Evolutionary conservation across 2,329 filamentous ascomycete species (phyloP), one percentile per base, ranked within the genome.

Genomic region (Cladosporium sp.): DNA sequence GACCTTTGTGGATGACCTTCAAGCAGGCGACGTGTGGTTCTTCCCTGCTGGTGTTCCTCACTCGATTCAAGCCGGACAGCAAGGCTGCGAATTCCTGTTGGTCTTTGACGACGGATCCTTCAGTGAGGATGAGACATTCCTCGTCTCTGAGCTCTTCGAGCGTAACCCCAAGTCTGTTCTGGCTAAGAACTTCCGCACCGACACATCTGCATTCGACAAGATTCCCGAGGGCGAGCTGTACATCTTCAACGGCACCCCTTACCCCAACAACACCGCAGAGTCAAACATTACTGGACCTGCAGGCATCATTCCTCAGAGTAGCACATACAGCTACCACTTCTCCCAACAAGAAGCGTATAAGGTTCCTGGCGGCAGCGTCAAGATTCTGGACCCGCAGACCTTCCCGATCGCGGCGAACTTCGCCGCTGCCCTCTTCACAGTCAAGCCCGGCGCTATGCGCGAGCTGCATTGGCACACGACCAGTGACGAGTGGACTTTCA

Each of bases 381-480:
- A 83, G 67, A 76, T 83, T 49, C 61, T 83, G 6, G 80, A 84
- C 57, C 72, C 78, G 0, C 61, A 65, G 0, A 79, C 73, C 1
- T 84, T 84, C 65, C 80, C 80, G 4, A 67, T 80, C 22, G 77
- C 80, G 0, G 63, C 61, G 9, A 72, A 70, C 49, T 80, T 83
- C 61, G 77, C 79, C 3, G 74, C 75, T 0, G 79, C 78, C 0
- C 68, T 83, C 1, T 76, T 83, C 8, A 78, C 75, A 2, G 68
- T 83, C 27, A 69, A 80, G 57, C 79, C 80, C 0, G 80, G 80
- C n/a, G 80, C 79, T 1, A 79, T 84, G 77, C 75, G 81, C 18
- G 80, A 84, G 60, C 67, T 84, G 38, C 80, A 84, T 67, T 84
- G 80, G 80, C 80, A 84, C 66, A 76, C 77, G 1, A 73, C 71